Conservation (phyloP, 306 rosid genomes). For the Sicyos edulis region DNA sequence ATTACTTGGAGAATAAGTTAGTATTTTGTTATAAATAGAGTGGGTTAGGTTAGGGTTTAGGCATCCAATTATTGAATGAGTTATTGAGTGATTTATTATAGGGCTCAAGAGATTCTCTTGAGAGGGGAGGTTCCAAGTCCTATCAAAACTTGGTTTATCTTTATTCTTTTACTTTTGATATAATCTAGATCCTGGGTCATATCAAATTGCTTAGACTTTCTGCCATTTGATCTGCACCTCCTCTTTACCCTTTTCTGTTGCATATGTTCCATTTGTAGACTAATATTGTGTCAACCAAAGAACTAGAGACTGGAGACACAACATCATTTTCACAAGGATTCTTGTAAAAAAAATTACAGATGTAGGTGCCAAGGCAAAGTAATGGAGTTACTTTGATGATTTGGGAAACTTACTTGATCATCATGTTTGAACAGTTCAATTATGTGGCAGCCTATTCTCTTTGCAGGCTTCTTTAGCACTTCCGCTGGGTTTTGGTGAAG, state of each 20-base stretch:
- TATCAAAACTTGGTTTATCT: too few relatives aligned
- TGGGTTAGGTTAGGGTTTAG: too few relatives aligned
- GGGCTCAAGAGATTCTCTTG: too few relatives aligned
- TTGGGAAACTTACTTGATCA: not conserved
- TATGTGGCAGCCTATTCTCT: slow-evolving; percentile 1
- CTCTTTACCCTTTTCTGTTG: not conserved
- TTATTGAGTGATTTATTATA: too few relatives aligned
- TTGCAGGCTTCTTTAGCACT: slow-evolving; percentile 64
- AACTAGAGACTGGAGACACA: slow-evolving; percentile 42
- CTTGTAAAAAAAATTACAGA: slow-evolving; percentile 46
- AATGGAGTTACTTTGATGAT: slow-evolving; percentile 12
- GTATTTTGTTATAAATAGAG: too few relatives aligned
- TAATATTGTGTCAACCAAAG: slow-evolving; percentile 50
- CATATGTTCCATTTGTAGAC: slow-evolving; percentile 33
- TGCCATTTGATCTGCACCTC: slow-evolving; percentile 1
- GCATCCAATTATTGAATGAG: too few relatives aligned
- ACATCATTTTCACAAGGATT: slow-evolving; percentile 51
- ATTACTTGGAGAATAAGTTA: too few relatives aligned
- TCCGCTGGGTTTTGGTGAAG: slow-evolving; percentile 82
- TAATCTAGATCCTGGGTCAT: too few relatives aligned
- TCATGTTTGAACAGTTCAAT: not conserved
- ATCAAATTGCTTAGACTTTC: not conserved
- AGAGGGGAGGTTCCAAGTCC: too few relatives aligned
- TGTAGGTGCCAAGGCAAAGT: slow-evolving; percentile 69
- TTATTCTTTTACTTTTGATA: too few relatives aligned